Base-by-base conservation (phyloP, 1,139 yeast genomes). In the Spathaspora sp. region DNA sequence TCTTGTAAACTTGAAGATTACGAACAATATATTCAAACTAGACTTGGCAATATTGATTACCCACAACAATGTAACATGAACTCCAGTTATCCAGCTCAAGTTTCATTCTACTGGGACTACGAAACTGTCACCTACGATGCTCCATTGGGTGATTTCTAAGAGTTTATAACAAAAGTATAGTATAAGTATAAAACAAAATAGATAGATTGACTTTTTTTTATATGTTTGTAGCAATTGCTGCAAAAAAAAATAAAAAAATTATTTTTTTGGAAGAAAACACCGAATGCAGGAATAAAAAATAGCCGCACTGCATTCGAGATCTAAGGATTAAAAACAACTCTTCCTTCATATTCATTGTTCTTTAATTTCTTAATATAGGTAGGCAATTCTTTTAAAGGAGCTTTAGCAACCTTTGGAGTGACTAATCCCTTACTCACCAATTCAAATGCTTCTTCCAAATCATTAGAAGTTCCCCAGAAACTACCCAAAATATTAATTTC, bases 1-100 rank as follows among this genome's bases (percentile, higher is more conserved):
- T 75, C 84, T 7, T 80, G 86, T 63, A 61, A 69, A 39, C 56
- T 80, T 39, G 61, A 64, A 2, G 73, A 73, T 31, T 83, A 63
- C 53, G 60, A 58, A 44, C 44, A 54, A 1, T 64, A 66, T 41
- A 59, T 71, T 23, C 57, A 65, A 31, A 51, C 54, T 23, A 64
- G 70, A 52, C 53, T 71, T 42, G 59, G 60, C 11, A 63, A 58
- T 9, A 51, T 55, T 34, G 56, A 63, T 43, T 71, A 60, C 55
- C 61, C 55, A 16, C 51, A 63, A 41, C 66, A 65, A 36, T 76
- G 81, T 55, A 57, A 62, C 1, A 64, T 73, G 8, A 63, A 62
- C n/a, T 67, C 72, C 2, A 49, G 66, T n/a, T 47, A 51, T 9
- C 50, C 56, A 13, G 63, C 61, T 41, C 71, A 61, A 18, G 59